These are phyloP conservation scores for Exophiala dermatitidis DNA, from an alignment of 2,329 filamentous ascomycete species.

Conservation along the genomic window DNA sequence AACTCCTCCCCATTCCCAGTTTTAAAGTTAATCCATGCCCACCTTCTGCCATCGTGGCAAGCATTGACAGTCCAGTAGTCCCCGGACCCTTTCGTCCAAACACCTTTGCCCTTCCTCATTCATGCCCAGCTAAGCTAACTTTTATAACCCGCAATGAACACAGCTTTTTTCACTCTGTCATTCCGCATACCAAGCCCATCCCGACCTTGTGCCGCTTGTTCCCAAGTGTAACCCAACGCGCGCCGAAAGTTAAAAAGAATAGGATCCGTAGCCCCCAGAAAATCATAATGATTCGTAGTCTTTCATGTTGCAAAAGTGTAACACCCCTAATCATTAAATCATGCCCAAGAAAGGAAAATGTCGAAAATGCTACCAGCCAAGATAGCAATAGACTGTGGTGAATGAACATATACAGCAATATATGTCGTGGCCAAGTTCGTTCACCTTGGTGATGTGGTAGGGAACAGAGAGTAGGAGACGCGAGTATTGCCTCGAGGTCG, in stretches of 20 bases:
- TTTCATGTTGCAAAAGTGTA: constrained; percentile 9
- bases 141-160: no score
- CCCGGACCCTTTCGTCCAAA: no score
- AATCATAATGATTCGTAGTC: constrained; percentile 16
- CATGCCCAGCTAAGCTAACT: no score
- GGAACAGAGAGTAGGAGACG: constrained; percentile 42
- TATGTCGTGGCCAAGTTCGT: background rate
- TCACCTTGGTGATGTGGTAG: constrained; percentile 23
- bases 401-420: no score
- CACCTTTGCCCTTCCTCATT: no score
- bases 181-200: background rate
- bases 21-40: no score
- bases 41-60: no score
- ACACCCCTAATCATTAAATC: constrained; percentile 17
- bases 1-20: no score
- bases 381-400: no score
- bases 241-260: background rate
- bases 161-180: no score
- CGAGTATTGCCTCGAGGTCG: constrained; percentile 25
- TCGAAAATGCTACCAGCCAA: no score
- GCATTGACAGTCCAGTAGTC: no score
- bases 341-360: constrained; percentile 7
- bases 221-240: background rate
- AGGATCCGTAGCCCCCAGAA: background rate
- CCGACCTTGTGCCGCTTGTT: background rate